Evolutionary conservation across 257 asterid genomes (phyloP).

Genomic region (Ophiorrhiza pumila): DNA sequence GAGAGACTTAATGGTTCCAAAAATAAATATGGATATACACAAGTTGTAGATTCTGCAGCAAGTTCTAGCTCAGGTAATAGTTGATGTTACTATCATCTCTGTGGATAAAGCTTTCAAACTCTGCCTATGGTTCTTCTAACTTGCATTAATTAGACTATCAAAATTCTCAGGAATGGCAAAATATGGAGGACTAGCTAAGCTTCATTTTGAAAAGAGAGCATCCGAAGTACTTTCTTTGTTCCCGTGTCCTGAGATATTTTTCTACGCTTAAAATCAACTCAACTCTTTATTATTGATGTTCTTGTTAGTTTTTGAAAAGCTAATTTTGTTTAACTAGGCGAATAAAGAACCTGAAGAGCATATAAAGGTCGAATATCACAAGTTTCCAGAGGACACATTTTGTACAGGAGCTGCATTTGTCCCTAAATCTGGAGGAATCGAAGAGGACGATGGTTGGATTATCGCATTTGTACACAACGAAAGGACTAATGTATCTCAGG

Average conservation of each 20-base stretch:
- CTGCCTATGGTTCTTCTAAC: neutral
- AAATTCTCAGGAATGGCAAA: conserved; percentile 49
- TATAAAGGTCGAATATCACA: conserved; percentile 43
- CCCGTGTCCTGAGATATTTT: neutral
- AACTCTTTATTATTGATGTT: neutral
- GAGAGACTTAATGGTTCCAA: conserved; percentile 33
- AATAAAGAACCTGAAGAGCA: conserved; percentile 12
- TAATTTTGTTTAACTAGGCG: conserved; percentile 9
- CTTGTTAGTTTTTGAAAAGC: neutral
- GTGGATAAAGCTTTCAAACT: neutral
- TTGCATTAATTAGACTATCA: neutral
- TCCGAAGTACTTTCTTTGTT: conserved; percentile 11
- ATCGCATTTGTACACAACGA: conserved; percentile 48
- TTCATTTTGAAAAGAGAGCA: conserved; percentile 29
- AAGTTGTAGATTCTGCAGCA: conserved; percentile 33
- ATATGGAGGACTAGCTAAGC: conserved; percentile 65
- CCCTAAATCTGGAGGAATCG: conserved; percentile 31
- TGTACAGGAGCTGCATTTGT: conserved; percentile 59
- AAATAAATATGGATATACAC: conserved; percentile 53
- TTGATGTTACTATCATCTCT: neutral
- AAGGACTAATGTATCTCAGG: conserved; percentile 46
- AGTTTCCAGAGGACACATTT: conserved; percentile 46
- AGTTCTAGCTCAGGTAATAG: conserved; percentile 49
- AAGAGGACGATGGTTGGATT: conserved; percentile 70
- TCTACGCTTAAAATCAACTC: too few species aligned